Conservation (phyloP, 2,329 filamentous ascomycete species). For the Teratosphaeria viscida region DNA sequence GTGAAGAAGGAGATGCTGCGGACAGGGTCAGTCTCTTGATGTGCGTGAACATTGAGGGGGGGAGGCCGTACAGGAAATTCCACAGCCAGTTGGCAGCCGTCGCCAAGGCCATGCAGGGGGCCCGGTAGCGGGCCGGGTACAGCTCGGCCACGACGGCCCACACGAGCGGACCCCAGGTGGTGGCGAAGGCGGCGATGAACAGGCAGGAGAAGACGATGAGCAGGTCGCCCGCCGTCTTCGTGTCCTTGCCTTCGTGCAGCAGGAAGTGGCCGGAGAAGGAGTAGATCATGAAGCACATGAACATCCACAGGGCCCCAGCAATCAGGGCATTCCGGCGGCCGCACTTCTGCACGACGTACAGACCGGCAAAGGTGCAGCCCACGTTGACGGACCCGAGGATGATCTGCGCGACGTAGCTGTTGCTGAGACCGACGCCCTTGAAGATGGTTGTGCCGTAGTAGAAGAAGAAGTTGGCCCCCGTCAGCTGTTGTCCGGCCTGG, state of each 20-base stretch:
- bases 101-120: constrained; percentile 44
- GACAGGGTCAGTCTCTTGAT: background rate
- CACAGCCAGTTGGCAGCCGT: constrained; percentile 52
- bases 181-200: constrained; percentile 56
- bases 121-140: constrained; percentile 44
- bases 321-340: constrained; percentile 37
- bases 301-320: constrained; percentile 37
- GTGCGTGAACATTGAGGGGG: background rate
- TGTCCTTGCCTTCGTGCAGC: constrained; percentile 24
- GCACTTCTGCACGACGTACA: constrained; percentile 37
- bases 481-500: constrained; percentile 57
- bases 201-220: constrained; percentile 60
- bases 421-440: constrained; percentile 14
- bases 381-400: constrained; percentile 41
- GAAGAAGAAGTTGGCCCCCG: constrained; percentile 59
- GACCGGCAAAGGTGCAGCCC: constrained; percentile 35
- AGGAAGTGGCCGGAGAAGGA: constrained; percentile 36
- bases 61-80: constrained; percentile 16
- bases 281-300: constrained; percentile 49
- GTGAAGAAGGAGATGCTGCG: constrained; percentile 25
- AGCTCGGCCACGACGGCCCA: constrained; percentile 58
- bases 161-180: constrained; percentile 59
- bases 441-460: constrained; percentile 4
- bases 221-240: constrained; percentile 41
- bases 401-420: constrained; percentile 33